Percentiles rank a stretch among this genome's conserved stretches.
Conservation (phyloP, 2,329 filamentous ascomycete genomes). For the Pyrenochaeta sp. region DNA sequence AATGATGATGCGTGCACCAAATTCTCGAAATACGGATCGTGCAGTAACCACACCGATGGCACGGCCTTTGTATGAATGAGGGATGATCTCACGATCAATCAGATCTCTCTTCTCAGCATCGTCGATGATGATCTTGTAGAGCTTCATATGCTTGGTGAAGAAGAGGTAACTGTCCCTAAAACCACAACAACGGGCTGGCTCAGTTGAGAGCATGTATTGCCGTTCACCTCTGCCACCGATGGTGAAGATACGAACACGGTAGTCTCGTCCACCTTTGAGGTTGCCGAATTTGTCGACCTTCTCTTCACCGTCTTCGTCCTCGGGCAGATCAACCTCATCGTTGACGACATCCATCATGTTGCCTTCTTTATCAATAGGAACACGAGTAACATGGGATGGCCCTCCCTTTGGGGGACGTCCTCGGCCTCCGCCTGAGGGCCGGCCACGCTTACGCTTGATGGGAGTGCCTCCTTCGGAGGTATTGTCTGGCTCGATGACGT, state of each 20-base stretch:
- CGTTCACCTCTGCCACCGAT: constrained; percentile 82
- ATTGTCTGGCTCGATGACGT: constrained; percentile 60
- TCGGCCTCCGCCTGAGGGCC: constrained; percentile 67
- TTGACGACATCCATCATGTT: constrained; percentile 89
- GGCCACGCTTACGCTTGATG: constrained; percentile 57
- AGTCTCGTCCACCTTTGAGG: constrained; percentile 83
- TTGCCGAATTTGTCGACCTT: constrained; percentile 93
- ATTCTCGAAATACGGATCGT: constrained; percentile 95
- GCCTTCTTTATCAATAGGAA: constrained; percentile 91
- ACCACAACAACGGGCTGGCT: constrained; percentile 93
- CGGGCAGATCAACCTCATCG: constrained; percentile 88
- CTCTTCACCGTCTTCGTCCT: constrained; percentile 85
- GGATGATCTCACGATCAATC: constrained; percentile 94
- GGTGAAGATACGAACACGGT: constrained; percentile 94
- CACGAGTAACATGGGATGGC: constrained; percentile 78
- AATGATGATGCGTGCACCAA: constrained; percentile 92
- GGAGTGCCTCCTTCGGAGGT: constrained; percentile 58
- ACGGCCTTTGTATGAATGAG: constrained; percentile 97
- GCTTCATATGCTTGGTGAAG: constrained; percentile 95
- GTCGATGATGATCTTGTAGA: constrained; percentile 97
- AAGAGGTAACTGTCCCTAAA: constrained; percentile 98
- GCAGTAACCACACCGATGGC: constrained; percentile 97
- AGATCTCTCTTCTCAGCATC: constrained; percentile 97
- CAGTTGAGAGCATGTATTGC: constrained; percentile 98
- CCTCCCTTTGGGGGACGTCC: constrained; percentile 74